Percentiles rank a stretch among this genome's conserved stretches.
Evolutionary conservation across 2,329 filamentous ascomycete genomes (phyloP).

Genomic region (Aureobasidium pullulans): DNA sequence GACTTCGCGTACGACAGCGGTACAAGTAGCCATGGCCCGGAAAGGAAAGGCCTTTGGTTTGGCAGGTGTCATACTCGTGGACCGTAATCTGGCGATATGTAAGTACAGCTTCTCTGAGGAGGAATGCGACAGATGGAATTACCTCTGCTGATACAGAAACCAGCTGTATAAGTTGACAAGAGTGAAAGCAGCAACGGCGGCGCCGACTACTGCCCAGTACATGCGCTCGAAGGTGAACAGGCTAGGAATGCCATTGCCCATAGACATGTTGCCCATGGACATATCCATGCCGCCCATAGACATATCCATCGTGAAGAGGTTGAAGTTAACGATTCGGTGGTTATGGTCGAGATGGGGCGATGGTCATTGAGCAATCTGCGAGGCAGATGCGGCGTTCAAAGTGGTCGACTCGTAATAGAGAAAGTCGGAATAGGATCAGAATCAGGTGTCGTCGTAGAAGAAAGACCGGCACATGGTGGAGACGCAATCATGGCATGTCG

Average conservation of each 20-base stretch:
- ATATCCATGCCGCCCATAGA: conserved; percentile 30
- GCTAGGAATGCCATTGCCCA: conserved; percentile 36
- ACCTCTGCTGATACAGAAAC: conserved; percentile 45
- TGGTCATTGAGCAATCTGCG: neutral
- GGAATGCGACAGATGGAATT: conserved; percentile 16
- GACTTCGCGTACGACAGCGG: conserved; percentile 47
- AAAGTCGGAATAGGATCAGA: neutral
- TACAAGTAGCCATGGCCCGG: conserved; percentile 43
- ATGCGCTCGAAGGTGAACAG: conserved; percentile 43
- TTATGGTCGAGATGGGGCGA: neutral
- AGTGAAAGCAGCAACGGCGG: conserved; percentile 36
- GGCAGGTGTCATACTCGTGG: conserved; percentile 38
- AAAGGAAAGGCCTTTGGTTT: conserved; percentile 47
- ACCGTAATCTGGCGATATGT: conserved; percentile 35
- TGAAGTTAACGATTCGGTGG: neutral
- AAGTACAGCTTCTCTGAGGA: neutral
- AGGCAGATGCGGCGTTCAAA: neutral
- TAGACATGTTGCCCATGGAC: conserved; percentile 35
- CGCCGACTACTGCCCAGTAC: conserved; percentile 47
- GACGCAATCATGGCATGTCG: neutral
- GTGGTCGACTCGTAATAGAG: neutral
- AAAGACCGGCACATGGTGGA: neutral
- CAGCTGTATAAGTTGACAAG: conserved; percentile 41
- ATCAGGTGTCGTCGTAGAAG: neutral
- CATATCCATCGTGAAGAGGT: conserved; percentile 12